Evolutionary conservation across 331 rosid genomes (phyloP).

Genomic region (Pyracantha coccinea): DNA sequence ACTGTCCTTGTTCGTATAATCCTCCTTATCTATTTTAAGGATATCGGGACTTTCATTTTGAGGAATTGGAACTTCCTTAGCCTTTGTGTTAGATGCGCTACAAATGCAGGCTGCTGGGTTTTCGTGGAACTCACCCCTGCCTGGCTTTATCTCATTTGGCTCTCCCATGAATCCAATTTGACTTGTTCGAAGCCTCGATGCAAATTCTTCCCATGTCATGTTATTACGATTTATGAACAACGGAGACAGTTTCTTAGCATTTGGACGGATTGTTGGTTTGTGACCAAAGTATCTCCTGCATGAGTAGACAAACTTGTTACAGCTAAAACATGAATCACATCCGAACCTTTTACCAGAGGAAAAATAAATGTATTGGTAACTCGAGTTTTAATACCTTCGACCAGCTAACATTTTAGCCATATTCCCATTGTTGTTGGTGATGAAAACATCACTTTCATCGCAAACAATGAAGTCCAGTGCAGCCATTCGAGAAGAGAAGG

Average conservation of each 20-base stretch:
- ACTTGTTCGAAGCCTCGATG: constrained; percentile 44
- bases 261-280: constrained; percentile 88
- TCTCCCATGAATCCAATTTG: constrained; percentile 89
- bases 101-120: constrained; percentile 85
- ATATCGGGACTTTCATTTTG: no score
- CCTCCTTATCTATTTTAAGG: constrained; percentile 2
- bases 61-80: not conserved
- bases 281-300: constrained; percentile 88
- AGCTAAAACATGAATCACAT: not conserved
- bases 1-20: constrained; percentile 12
- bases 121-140: constrained; percentile 77
- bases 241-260: constrained; percentile 54
- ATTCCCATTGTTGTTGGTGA: constrained; percentile 83
- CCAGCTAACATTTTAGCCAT: constrained; percentile 95
- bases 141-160: constrained; percentile 67
- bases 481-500: constrained; percentile 94
- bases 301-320: not conserved
- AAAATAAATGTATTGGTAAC: not conserved
- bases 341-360: not conserved
- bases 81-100: constrained; percentile 21
- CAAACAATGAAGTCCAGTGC: constrained; percentile 76
- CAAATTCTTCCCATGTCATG: constrained; percentile 75
- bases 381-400: constrained; percentile 41
- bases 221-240: constrained; percentile 40
- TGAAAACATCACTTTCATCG: constrained; percentile 74